These are phyloP conservation scores for Albophoma yamanashiensis DNA, from an alignment of 2,329 filamentous ascomycete genomes.

Conservation along the genomic window DNA sequence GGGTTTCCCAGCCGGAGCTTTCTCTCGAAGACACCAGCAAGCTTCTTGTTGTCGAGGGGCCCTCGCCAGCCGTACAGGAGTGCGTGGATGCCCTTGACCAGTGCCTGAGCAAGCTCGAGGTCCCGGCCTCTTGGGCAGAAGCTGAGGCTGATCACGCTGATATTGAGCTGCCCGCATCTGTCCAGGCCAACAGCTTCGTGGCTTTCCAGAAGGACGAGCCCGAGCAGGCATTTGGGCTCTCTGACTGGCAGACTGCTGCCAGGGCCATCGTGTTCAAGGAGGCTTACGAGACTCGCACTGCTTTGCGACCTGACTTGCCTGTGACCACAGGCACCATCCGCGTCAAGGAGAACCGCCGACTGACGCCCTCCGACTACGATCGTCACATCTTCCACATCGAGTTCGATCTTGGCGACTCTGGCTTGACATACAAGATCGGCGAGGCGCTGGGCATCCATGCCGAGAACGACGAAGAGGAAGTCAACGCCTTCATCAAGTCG, in stretches of 20 bases:
- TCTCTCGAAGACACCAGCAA: constrained; percentile 55
- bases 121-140: constrained; percentile 72
- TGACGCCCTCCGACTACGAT: constrained; percentile 82
- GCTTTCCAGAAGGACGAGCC: constrained; percentile 65
- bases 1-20: constrained; percentile 58
- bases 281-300: constrained; percentile 64
- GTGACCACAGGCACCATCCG: constrained; percentile 80
- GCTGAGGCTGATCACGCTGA: constrained; percentile 41
- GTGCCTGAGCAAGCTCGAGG: constrained; percentile 60
- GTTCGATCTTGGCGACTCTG: constrained; percentile 86
- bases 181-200: constrained; percentile 73
- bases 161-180: constrained; percentile 46
- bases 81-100: constrained; percentile 57
- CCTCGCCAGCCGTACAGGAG: constrained; percentile 38
- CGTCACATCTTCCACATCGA: constrained; percentile 99
- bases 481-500: constrained; percentile 77
- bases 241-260: constrained; percentile 73
- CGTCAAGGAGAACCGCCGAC: constrained; percentile 89
- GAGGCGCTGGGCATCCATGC: constrained; percentile 95
- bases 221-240: constrained; percentile 55
- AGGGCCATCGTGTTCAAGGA: constrained; percentile 92
- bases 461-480: constrained; percentile 74
- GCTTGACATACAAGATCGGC: constrained; percentile 91
- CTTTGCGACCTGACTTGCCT: constrained; percentile 73
- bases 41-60: constrained; percentile 48